These are phyloP conservation scores for Phytophthora melonis DNA, from an alignment of 352 stramenopile species.

Conservation along the genomic window DNA sequence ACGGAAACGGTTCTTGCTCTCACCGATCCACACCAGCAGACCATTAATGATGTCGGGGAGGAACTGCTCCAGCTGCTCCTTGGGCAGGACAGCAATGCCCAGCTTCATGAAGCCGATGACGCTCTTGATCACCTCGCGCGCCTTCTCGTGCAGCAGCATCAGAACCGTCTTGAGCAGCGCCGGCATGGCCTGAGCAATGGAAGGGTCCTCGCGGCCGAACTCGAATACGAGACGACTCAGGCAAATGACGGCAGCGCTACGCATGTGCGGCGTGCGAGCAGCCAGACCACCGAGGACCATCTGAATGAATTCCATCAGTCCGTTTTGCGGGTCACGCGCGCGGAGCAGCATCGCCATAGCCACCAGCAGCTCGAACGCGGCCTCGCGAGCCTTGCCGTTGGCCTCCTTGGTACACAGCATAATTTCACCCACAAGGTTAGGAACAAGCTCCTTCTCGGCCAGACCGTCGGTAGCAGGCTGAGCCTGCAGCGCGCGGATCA, in stretches of 20 bases:
- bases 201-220: constrained; percentile 83
- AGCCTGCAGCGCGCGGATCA: constrained; percentile 82
- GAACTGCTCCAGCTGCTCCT: constrained; percentile 91
- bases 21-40: constrained; percentile 93
- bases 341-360: constrained; percentile 85
- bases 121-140: constrained; percentile 96
- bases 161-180: constrained; percentile 93
- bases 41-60: constrained; percentile 93
- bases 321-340: constrained; percentile 65
- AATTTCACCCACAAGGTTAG: constrained; percentile 95
- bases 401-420: constrained; percentile 97
- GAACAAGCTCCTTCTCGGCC: constrained; percentile 83
- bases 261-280: constrained; percentile 95
- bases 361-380: constrained; percentile 87
- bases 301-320: constrained; percentile 92
- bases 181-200: constrained; percentile 83
- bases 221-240: constrained; percentile 96
- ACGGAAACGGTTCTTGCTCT: constrained; percentile 96
- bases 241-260: constrained; percentile 95
- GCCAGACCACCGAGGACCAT: constrained; percentile 94
- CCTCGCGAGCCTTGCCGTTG: constrained; percentile 94
- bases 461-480: constrained; percentile 58
- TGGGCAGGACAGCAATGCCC: constrained; percentile 91
- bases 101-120: constrained; percentile 97
- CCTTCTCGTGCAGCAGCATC: constrained; percentile 94